phyloP scores from a whole-genome alignment of 495 filamentous ascomycete species.

The Trichocladium antarcticum region DNA sequence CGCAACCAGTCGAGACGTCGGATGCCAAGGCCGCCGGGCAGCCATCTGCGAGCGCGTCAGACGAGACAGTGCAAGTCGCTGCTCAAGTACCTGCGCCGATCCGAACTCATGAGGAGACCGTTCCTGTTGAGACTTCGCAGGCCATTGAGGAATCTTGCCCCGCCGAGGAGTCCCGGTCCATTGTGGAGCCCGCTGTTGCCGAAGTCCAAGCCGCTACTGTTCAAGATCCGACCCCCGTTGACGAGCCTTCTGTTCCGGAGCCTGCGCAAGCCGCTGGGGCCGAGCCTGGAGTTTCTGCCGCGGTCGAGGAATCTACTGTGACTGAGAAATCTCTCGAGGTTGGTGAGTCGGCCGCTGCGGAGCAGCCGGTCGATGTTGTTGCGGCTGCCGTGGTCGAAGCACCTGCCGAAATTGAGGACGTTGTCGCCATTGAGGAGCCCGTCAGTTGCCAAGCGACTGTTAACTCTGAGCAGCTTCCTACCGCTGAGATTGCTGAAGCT shows the following conservation, averaged over 20 bases:
- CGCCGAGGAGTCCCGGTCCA: neutral
- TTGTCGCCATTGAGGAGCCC: neutral
- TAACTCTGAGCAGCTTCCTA: neutral
- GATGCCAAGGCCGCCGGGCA: neutral
- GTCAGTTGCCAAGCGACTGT: neutral
- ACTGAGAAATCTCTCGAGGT: conserved; percentile 5
- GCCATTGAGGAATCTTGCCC: neutral
- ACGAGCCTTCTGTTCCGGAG: conserved; percentile 2
- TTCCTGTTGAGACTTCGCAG: neutral
- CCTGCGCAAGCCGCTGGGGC: neutral
- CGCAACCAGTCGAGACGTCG: neutral
- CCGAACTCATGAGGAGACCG: neutral
- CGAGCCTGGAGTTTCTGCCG: conserved; percentile 1
- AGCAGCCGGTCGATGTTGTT: neutral
- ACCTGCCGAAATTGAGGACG: neutral
- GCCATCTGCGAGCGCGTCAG: neutral
- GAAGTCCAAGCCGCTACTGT: conserved; percentile 8
- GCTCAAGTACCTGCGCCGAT: neutral
- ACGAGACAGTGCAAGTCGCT: neutral
- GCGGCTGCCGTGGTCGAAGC: neutral
- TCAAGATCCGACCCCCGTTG: conserved; percentile 1
- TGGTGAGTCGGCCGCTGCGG: conserved; percentile 4
- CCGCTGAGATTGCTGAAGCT: neutral
- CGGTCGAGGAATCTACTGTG: conserved; percentile 5
- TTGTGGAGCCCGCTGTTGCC: neutral